Base-by-base conservation (phyloP, 176 grass and related monocot genomes). In the sorghum (Sorghum bicolor) region DNA sequence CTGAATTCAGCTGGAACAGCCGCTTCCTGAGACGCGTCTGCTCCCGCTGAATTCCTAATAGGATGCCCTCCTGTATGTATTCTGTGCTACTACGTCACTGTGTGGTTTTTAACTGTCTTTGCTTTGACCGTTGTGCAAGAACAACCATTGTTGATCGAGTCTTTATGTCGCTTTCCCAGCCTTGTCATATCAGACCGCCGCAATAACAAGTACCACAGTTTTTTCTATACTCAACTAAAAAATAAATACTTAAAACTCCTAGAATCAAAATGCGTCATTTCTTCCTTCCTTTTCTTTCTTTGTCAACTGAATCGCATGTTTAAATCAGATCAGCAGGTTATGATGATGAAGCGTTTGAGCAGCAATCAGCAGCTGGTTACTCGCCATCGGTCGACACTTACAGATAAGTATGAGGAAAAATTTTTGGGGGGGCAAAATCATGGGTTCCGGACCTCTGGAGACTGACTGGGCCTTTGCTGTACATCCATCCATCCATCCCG, bases 11-110 rank as follows among this genome's bases (percentile, higher is more conserved):
- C 83, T 84, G 17, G 86, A 78, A 64, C 92, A 97, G 85, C 83
- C 39, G 1, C 86, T 66, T 82, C 82, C 64, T 75, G 85, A 44
- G 93, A 89, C 84, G 75, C 87, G n/a, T 92, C 84, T 86, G 94
- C 89, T 85, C 25, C 32, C 53, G 78, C 85, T 89, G 75, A 89
- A 89, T 65, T 38, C 43, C 72, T 77, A 82, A 85, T 32, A 85
- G 87, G 78, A 61, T 39, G 3, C 14, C 14, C 30, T 78, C 57
- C 84, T 79, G 73, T 68, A 60, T 67, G 72, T 72, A 74, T 43
- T 31, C 16, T 70, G 9, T 47, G 19, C 2, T 17, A 20, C 0
- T 8, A 66, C 26, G 38, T 20, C 41, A 7, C 10, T 80, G 41
- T 76, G 2, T 86, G n/a, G 61, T 74, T 20, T 68, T 75, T 15